Base-by-base conservation (phyloP, 2,329 filamentous ascomycete species). In the Penicillium nordicum region DNA sequence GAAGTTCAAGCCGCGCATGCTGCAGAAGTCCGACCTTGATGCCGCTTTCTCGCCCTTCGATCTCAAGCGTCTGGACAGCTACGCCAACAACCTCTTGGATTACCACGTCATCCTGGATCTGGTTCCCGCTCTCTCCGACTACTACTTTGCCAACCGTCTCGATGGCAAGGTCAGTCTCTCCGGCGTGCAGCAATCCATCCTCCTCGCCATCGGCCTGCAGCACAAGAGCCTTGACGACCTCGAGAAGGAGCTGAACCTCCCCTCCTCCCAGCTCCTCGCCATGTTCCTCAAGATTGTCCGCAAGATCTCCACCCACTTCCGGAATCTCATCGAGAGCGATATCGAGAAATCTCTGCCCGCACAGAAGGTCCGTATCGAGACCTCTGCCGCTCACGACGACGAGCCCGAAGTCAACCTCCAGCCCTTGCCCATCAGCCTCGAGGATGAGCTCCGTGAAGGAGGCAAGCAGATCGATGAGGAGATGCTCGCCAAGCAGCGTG, bases 271-370 rank as follows among this genome's bases (percentile, higher is more conserved):
- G 76, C 79, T 97, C 4, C 80, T 99, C 60, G 92, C 93, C 58
- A 96, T 97, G 88, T 97, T 99, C 74, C 90, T 96, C 73, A 99
- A 99, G 80, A 88, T 96, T 58, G 82, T 97, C 57, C 86, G 92
- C 63, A 97, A 97, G 78, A 83, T 96, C 38, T 89, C 89, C 3
- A 81, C 83, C 3, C 84, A 92, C 70, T 94, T 99, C 75, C 84
- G 86, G 32, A 78, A 81, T 4, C 76, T 97, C 0, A 82, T 97
- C 3, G 84, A 91, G 41, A 85, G 84, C 4, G 91, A 90, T 0
- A 87, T 88, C 11, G 87, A 85, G 54, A 84, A 85, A 1, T 80
- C 84, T 45, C 78, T 92, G 66, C 88, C 88, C 4, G 76, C 79
- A 43, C 73, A 80, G 2, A 79, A 83, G 52, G 67, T 72, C 11